Percentiles rank a stretch among this genome's conserved stretches.
Conservation (phyloP, 257 asterid genomes). For the Craterostigma plantagineum region DNA sequence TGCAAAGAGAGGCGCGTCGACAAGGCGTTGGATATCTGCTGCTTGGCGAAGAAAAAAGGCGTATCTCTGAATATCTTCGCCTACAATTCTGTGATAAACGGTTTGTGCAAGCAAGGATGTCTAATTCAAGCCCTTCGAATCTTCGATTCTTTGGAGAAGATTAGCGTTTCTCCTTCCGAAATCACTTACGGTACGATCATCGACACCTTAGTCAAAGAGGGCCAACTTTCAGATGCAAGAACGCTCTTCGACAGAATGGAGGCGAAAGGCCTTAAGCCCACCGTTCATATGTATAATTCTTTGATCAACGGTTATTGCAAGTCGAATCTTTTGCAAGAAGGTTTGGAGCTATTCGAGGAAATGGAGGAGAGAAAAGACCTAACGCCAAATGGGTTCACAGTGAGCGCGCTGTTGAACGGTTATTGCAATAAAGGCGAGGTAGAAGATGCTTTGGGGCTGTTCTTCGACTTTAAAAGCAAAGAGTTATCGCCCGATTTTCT, state of each 20-base stretch:
- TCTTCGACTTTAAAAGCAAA: conserved; percentile 29
- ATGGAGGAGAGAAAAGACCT: conserved; percentile 32
- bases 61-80: conserved; percentile 33
- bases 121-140: conserved; percentile 72
- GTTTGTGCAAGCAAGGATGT: conserved; percentile 68
- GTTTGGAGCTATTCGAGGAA: conserved; percentile 36
- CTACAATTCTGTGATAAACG: conserved; percentile 56
- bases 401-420: conserved; percentile 52
- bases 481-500: conserved; percentile 60
- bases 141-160: conserved; percentile 55
- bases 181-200: conserved; percentile 68
- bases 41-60: conserved; percentile 30
- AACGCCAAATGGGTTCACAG: conserved; percentile 66
- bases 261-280: conserved; percentile 27
- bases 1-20: conserved; percentile 40
- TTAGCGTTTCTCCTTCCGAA: conserved; percentile 39
- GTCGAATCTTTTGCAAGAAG: conserved; percentile 40
- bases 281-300: conserved; percentile 48
- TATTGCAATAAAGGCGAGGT: conserved; percentile 65
- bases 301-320: conserved; percentile 68
- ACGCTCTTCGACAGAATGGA: conserved; percentile 54
- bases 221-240: conserved; percentile 45
- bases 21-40: conserved; percentile 53
- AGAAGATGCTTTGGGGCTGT: conserved; percentile 68
- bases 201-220: conserved; percentile 54